Base-by-base conservation (phyloP, 805 yeast species). In the Yarrowia alimentaria region DNA sequence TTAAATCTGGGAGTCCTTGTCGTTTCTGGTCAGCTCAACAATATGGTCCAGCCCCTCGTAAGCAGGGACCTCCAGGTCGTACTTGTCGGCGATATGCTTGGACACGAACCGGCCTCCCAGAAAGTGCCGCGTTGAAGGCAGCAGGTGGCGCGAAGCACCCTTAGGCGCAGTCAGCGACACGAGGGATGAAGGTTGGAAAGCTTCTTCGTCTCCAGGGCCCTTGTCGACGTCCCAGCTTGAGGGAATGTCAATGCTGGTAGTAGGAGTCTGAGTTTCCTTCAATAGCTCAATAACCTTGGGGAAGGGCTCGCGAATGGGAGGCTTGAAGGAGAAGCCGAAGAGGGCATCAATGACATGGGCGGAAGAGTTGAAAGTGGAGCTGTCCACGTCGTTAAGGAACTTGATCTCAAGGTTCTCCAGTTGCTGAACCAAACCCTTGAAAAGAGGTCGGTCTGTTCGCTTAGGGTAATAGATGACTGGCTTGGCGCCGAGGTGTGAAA, bases 191-290 rank as follows among this genome's bases (percentile, higher is more conserved):
- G 97, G 95, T 19, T 70, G 70, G 52, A 85, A 75, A 19, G 63
- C 64, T 14, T 66, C 68, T 3, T 66, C 68, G 2, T 53, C 58
- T 0, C 70, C 66, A 0, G 93, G 95, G 0, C 99, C 99, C 6
- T 74, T 61, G 61, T 93, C 95, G 9, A 93, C 98, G 61, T 90
- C 91, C 99, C 99, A 93, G 0, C 97, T 96, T 2, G 95, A 85
- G 0, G 99, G 99, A 38, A 91, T 79, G 64, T 93, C 99, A 2
- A 93, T 85, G 0, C 94, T 78, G 0, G 86, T 76, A 1, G 89
- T 77, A 1, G 90, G 91, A 2, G 79, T 61, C 1, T 52, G 11
- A 29, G 70, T 25, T 51, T 47, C 53, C 58, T 60, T 72, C 56
- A 85, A 63, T 6, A 70, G 58, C n/a, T 59, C 60, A 51, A 76